Percentiles rank a stretch among this genome's conserved stretches.
These are phyloP conservation scores for Pythium grandisporangium DNA, from an alignment of 352 stramenopile genomes.

Conservation along the genomic window DNA sequence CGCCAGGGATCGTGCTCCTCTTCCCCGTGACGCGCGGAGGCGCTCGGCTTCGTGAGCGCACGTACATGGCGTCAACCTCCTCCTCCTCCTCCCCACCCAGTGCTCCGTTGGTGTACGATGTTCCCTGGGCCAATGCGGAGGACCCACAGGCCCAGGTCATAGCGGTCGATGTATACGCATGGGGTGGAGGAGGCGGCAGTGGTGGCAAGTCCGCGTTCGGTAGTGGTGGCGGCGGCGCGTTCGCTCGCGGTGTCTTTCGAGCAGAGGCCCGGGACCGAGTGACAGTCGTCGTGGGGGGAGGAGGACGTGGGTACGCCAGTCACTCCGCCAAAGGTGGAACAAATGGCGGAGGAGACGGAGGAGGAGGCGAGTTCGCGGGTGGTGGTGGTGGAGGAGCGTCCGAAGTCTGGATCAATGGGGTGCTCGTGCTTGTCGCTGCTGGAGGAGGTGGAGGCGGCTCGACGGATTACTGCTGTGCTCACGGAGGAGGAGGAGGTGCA, in stretches of 20 bases:
- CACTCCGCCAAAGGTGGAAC: constrained; percentile 34
- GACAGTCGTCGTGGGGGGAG: constrained; percentile 53
- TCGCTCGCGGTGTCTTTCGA: constrained; percentile 40
- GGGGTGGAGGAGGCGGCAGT: constrained; percentile 66
- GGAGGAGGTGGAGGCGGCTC: constrained; percentile 64
- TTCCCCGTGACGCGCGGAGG: constrained; percentile 42
- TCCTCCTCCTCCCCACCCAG: no score
- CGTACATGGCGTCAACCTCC: constrained; percentile 30
- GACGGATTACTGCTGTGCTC: constrained; percentile 68
- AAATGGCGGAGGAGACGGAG: constrained; percentile 59
- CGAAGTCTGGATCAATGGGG: constrained; percentile 29
- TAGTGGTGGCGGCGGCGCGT: constrained; percentile 65
- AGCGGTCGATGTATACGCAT: constrained; percentile 59
- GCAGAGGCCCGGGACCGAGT: constrained; percentile 33
- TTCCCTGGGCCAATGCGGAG: constrained; percentile 18
- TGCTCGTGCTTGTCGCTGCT: constrained; percentile 48
- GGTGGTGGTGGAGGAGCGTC: constrained; percentile 60
- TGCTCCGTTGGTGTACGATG: constrained; percentile 18
- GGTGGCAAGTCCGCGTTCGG: constrained; percentile 23
- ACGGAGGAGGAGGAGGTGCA: constrained; percentile 55
- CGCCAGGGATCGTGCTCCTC: constrained; percentile 43
- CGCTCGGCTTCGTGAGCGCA: constrained; percentile 24
- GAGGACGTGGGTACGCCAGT: constrained; percentile 16
- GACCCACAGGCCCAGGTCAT: constrained; percentile 28
- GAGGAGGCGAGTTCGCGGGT: constrained; percentile 34